A percentile compares a stretch with the other conserved stretches of the same genome.
phyloP scores from a whole-genome alignment of 768 basidiomycete species.

The Hortiboletus campestris region DNA sequence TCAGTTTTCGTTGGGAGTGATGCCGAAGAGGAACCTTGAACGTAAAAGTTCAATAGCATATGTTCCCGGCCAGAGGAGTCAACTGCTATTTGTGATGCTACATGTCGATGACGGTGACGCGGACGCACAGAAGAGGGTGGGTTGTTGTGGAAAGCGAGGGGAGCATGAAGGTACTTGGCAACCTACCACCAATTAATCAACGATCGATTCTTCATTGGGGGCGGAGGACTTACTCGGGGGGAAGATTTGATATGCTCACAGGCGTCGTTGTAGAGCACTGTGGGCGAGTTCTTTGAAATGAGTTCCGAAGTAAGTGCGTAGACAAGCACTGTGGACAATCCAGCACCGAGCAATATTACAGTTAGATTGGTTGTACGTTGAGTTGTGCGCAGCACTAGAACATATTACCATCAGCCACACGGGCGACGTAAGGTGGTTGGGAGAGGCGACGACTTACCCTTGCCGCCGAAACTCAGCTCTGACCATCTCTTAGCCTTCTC shows the following conservation, averaged over 20 bases:
- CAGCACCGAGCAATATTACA: constrained; percentile 73
- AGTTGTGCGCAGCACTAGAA: constrained; percentile 34
- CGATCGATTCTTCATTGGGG: not conserved
- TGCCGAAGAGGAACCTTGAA: constrained; percentile 52
- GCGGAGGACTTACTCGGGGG: constrained; percentile 35
- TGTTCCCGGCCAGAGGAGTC: constrained; percentile 78
- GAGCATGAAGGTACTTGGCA: constrained; percentile 62
- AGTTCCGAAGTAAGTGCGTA: constrained; percentile 82
- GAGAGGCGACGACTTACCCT: constrained; percentile 48
- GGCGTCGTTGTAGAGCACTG: constrained; percentile 68
- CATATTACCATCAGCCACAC: not conserved
- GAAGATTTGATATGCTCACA: constrained; percentile 51
- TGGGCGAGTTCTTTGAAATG: constrained; percentile 86
- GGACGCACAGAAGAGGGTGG: constrained; percentile 74
- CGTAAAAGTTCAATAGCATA: constrained; percentile 80
- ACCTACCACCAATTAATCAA: constrained; percentile 43
- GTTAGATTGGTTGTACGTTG: constrained; percentile 50
- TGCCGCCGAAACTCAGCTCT: constrained; percentile 71
- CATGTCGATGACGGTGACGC: constrained; percentile 79
- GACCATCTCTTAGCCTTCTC: constrained; percentile 74
- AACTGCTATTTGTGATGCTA: constrained; percentile 72
- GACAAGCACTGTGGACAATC: constrained; percentile 66
- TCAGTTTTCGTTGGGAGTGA: constrained; percentile 31
- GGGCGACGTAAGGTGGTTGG: not conserved
- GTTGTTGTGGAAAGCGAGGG: constrained; percentile 77